Percentiles rank a stretch among this genome's conserved stretches.
Evolutionary conservation across 768 basidiomycete species (phyloP).

Genomic region (Phaffia australis): DNA sequence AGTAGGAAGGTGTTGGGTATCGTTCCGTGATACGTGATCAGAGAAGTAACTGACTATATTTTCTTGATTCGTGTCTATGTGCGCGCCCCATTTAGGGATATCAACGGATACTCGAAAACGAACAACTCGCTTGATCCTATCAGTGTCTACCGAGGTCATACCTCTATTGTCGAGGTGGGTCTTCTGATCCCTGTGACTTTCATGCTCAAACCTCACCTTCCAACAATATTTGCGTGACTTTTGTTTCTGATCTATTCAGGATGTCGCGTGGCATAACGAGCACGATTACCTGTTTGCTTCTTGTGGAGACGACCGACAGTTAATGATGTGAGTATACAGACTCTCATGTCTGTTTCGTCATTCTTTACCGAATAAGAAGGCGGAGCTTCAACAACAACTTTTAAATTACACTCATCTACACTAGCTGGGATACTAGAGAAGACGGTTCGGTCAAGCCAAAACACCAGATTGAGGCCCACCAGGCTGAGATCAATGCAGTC

Average conservation of each 20-base stretch:
- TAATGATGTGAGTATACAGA: constrained; percentile 63
- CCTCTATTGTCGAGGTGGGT: constrained; percentile 79
- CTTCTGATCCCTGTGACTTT: not conserved
- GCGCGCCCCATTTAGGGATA: constrained; percentile 55
- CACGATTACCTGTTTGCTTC: constrained; percentile 80
- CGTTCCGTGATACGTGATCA: not conserved
- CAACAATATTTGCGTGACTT: not conserved
- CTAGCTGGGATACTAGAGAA: constrained; percentile 81
- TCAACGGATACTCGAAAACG: constrained; percentile 71
- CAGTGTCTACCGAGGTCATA: constrained; percentile 73
- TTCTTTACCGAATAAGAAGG: constrained; percentile 14
- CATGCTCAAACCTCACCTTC: not conserved
- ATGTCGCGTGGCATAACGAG: constrained; percentile 88
- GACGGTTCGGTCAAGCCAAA: constrained; percentile 47
- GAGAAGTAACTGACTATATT: not conserved
- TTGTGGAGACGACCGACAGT: constrained; percentile 88
- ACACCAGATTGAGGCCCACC: constrained; percentile 69
- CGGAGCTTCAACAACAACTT: not conserved
- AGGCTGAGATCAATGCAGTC: constrained; percentile 79
- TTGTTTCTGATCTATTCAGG: constrained; percentile 43
- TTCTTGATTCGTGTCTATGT: too few relatives aligned
- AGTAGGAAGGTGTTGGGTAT: constrained; percentile 27
- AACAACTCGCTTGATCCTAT: constrained; percentile 74
- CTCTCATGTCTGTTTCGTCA: constrained; percentile 12
- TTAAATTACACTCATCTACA: not conserved